Base-by-base conservation (phyloP, 2,329 filamentous ascomycete species). In the Colletotrichum sp. region DNA sequence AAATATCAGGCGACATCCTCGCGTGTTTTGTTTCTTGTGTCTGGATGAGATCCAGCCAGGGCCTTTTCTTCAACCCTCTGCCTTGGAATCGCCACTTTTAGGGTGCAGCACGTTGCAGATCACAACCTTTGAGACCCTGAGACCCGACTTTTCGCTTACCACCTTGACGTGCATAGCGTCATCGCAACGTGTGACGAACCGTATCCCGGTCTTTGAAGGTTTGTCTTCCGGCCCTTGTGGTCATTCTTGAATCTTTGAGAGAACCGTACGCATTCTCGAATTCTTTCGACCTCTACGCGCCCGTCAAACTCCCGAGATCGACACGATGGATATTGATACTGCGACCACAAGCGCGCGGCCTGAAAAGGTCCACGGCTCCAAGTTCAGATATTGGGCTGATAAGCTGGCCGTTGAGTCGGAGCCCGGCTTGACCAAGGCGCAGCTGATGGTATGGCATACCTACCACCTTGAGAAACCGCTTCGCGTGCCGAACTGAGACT, bases 351-450 rank as follows among this genome's bases (percentile, higher is more conserved):
- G 56, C 15, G 73, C 70, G 16, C 64, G 70, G 56, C 70, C 70
- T 15, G 66, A 56, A 18, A 75, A 70, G 78, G 82, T 83, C 64
- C 80, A 83, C 73, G 82, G 79, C 74, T 84, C 83, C 43, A 85
- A 83, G 77, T 79, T 87, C 67, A 84, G 85, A 78, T 82, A 83
- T 76, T 87, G 87, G 83, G 84, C 84, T 71, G 83, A 90, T 56
- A 96, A 91, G 87, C 82, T 96, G 72, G 92, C 94, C 61, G 94
- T 97, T 74, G 89, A 94, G 71, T 87, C 90, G 70, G 96, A 98
- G 84, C 91, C 93, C 2, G 95, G 95, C 61, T 89, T 98, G 80
- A 94, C 93, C 9, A 93, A 90, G 69, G 90, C 93, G 18, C 95
- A 98, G 87, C 88, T 97, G 79, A 96, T 98, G 93, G 90, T 91